A percentile compares a stretch with the other conserved stretches of the same genome.
Conservation (phyloP, 1,284 basidiomycete genomes). For the Athelia sp. region DNA sequence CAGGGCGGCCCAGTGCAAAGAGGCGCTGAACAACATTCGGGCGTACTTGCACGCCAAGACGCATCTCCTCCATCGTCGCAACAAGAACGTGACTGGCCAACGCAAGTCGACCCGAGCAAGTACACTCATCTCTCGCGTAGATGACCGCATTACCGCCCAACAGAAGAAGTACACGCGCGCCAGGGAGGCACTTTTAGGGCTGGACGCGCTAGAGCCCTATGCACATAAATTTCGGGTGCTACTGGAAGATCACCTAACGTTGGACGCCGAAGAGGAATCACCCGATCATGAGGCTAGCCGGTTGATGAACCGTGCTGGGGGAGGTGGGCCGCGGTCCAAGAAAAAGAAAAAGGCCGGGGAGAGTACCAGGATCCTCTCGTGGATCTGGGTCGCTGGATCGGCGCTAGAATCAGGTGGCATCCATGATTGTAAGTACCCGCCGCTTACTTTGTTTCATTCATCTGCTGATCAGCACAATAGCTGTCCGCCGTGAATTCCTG, state of each 20-base stretch:
- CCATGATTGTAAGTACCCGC: not conserved
- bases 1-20: constrained; percentile 6
- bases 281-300: not conserved
- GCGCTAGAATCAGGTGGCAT: not conserved
- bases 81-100: constrained; percentile 10
- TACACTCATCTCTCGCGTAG: not conserved
- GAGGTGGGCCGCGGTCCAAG: not conserved
- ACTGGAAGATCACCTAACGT: not conserved
- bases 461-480: not conserved
- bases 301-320: not conserved
- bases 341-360: not conserved
- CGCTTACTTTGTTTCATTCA: not conserved
- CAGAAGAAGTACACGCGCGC: not conserved
- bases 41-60: constrained; percentile 6
- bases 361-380: not conserved
- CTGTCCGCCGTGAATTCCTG: not conserved
- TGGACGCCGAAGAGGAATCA: not conserved
- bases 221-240: not conserved
- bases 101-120: constrained; percentile 1
- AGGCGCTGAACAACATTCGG: constrained; percentile 4
- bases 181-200: not conserved
- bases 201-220: not conserved
- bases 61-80: constrained; percentile 6
- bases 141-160: not conserved
- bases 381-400: not conserved